phyloP scores from a whole-genome alignment of 2,329 filamentous ascomycete species.

The Plectosphaerella sp. region DNA sequence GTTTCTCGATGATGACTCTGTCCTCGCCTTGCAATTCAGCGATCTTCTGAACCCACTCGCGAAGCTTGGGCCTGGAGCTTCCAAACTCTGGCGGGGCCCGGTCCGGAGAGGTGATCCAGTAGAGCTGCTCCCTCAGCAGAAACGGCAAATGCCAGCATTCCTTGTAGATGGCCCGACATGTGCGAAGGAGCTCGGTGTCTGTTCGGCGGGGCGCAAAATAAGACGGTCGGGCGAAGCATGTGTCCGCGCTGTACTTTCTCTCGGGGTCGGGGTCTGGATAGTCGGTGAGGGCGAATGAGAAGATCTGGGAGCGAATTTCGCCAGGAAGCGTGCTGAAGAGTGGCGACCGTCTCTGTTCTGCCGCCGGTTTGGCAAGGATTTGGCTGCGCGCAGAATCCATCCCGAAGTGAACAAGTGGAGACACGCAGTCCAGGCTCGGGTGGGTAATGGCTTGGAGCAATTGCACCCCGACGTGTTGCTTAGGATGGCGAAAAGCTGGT shows the following conservation, averaged over 20 bases:
- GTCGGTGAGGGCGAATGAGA: slow-evolving; percentile 31
- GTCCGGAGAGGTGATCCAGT: slow-evolving; percentile 26
- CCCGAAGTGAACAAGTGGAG: too few relatives aligned
- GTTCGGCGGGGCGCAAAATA: slow-evolving; percentile 31
- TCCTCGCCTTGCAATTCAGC: neutral
- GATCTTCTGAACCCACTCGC: neutral
- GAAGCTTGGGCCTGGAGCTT: slow-evolving; percentile 13
- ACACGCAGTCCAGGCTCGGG: too few relatives aligned
- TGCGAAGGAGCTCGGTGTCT: slow-evolving; percentile 31
- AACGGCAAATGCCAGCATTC: slow-evolving; percentile 40
- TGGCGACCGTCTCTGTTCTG: neutral
- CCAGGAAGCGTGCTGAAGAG: slow-evolving; percentile 36
- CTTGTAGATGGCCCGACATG: slow-evolving; percentile 29
- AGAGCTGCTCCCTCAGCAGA: slow-evolving; percentile 28
- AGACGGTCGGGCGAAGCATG: slow-evolving; percentile 34
- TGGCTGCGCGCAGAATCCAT: too few relatives aligned
- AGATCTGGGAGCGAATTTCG: slow-evolving; percentile 46
- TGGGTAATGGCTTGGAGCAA: too few relatives aligned
- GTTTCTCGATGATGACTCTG: slow-evolving; percentile 1
- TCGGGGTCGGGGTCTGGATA: slow-evolving; percentile 23
- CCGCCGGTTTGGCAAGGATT: too few relatives aligned
- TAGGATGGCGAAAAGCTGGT: too few relatives aligned
- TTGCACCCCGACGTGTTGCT: too few relatives aligned
- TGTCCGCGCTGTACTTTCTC: slow-evolving; percentile 18
- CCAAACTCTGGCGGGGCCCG: slow-evolving; percentile 25